Percentiles rank a stretch among this genome's conserved stretches.
These are phyloP conservation scores for Pythium coloratum DNA, from an alignment of 352 stramenopile genomes.

Conservation along the genomic window DNA sequence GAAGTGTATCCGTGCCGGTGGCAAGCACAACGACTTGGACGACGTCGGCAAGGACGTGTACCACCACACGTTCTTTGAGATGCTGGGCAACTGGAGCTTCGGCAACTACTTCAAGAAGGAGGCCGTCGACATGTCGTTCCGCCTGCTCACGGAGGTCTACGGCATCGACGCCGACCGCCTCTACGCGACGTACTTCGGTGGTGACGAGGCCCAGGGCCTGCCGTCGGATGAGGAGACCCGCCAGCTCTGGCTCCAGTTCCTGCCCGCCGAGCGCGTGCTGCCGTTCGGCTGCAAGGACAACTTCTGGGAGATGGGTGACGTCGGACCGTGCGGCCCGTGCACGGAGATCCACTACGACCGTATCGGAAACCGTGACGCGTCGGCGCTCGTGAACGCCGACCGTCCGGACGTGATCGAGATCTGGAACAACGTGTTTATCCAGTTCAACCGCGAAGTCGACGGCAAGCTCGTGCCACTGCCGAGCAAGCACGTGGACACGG, in stretches of 20 bases:
- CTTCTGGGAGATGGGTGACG: constrained; percentile 99
- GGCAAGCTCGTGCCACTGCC: constrained; percentile 91
- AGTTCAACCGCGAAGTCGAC: constrained; percentile 95
- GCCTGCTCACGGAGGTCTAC: constrained; percentile 96
- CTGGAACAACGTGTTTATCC: constrained; percentile 99
- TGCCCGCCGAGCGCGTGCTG: constrained; percentile 90
- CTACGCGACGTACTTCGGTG: constrained; percentile 99
- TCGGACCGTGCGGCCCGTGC: constrained; percentile 98
- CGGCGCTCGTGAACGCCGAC: constrained; percentile 96
- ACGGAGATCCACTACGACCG: constrained; percentile 99
- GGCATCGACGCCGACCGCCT: constrained; percentile 91
- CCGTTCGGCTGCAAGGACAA: constrained; percentile 97
- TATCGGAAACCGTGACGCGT: constrained; percentile 93
- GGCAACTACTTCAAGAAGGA: constrained; percentile 99
- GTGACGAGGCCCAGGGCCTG: constrained; percentile 85
- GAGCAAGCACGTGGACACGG: constrained; percentile 98
- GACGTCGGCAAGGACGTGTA: constrained; percentile 99
- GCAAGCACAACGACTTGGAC: constrained; percentile 99
- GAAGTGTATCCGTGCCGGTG: constrained; percentile 99
- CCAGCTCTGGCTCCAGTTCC: constrained; percentile 86
- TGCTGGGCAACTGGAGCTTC: constrained; percentile 99
- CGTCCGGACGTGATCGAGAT: constrained; percentile 99
- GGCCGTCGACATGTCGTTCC: constrained; percentile 96
- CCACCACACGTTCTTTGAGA: constrained; percentile 99
- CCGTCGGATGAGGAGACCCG: constrained; percentile 92